Evolutionary conservation across 768 basidiomycete species (phyloP), one percentile per base, ranked within the genome.

Genomic region (Dacryopinax spathularia): DNA sequence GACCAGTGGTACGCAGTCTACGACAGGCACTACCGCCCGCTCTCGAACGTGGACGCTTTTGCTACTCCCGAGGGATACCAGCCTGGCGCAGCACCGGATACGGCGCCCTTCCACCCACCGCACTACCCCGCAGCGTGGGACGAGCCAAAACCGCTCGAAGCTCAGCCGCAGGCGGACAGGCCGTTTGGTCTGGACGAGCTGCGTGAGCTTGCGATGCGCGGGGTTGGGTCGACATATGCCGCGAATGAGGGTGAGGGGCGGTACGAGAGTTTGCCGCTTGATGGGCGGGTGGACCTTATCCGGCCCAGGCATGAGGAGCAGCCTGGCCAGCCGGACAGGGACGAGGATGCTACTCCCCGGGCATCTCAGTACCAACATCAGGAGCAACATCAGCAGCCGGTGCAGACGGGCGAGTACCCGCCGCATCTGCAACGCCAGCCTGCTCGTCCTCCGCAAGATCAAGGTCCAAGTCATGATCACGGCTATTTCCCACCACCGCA

Each of bases 1-100:
- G 86, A 94, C 72, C 84, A 86, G 39, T 99, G 95, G 95, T 95
- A 83, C 73, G 80, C 81, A 33, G 85, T 94, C 22, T 99, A 95
- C 70, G 93, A 97, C 77, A 82, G 76, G 48, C 84, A 95, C 73
- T 90, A 89, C 72, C 88, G 91, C 61, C 81, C 87, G 1, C 75
- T 82, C 34, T 69, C 77, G 36, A 72, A 71, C 59, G 62, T 61
- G 13, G 60, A 63, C 25, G 63, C 2, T 62, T 66, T 56, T 18
- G 39, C 18, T 29, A 22, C 31, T 3, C 48, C 48, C 5, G 48
- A 56, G 48, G 48, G 29, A 13, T 56, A 56, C 31, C 63, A 27
- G 35, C 66, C 60, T 1, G 64, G 66, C 10, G 66, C 74, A 29
- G 69, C 77, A 34, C 75, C 78, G 16, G 72, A 75, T 60, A 69